Conservation (phyloP, 116 monocot species). For the Thalassia testudinum region DNA sequence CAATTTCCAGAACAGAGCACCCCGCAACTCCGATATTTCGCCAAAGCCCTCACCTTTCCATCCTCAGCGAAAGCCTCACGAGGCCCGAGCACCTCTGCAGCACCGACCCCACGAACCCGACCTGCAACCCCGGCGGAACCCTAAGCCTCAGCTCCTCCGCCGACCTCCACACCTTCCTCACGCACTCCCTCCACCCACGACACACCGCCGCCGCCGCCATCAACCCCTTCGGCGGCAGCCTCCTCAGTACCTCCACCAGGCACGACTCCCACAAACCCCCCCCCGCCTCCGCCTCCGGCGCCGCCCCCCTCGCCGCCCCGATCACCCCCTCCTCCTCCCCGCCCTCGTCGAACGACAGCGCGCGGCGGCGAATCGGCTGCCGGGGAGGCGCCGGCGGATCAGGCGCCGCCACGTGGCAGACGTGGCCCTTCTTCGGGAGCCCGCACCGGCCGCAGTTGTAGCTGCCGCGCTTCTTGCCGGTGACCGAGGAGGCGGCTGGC, state of each 20-base stretch:
- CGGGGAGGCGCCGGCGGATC: constrained; percentile 28
- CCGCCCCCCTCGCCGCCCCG: not conserved
- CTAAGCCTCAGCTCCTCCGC: constrained; percentile 65
- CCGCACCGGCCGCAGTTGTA: constrained; percentile 99
- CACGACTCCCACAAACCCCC: constrained; percentile 21
- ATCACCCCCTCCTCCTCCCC: constrained; percentile 1
- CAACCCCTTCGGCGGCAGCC: constrained; percentile 56
- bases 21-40: no score
- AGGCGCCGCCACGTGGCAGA: constrained; percentile 23
- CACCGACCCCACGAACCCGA: constrained; percentile 74
- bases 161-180: constrained; percentile 55
- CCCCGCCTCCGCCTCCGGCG: not conserved
- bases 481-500: constrained; percentile 7
- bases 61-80: constrained; percentile 38
- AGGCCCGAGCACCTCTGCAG: constrained; percentile 56
- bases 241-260: constrained; percentile 44
- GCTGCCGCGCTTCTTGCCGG: constrained; percentile 69
- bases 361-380: constrained; percentile 46
- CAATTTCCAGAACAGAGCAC: no score
- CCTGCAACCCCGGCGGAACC: constrained; percentile 29
- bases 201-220: constrained; percentile 66
- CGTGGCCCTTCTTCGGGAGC: constrained; percentile 88
- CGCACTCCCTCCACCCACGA: constrained; percentile 66
- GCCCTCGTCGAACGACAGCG: constrained; percentile 73
- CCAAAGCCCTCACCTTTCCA: constrained; percentile 66